Evolutionary conservation across 208 protist species (phyloP).

Genomic region (Leishmania tarentolae): DNA sequence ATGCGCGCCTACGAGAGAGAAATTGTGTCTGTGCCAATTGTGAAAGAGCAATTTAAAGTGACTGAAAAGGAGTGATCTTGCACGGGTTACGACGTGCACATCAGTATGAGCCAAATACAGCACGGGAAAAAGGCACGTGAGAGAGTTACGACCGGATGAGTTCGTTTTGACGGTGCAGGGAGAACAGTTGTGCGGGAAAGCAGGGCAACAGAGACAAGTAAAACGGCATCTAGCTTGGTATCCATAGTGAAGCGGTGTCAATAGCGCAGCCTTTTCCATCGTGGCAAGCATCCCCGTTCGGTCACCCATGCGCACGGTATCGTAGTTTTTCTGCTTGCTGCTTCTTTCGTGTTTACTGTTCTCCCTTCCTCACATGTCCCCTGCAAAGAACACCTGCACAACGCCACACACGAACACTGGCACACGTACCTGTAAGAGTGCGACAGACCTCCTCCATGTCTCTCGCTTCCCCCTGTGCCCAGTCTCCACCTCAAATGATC

Average conservation of each 20-base stretch:
- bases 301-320: not conserved
- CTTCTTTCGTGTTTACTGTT: not conserved
- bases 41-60: not conserved
- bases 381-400: not conserved
- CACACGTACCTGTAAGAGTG: not conserved
- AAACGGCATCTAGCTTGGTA: not conserved
- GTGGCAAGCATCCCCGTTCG: not conserved
- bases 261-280: not conserved
- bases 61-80: not conserved
- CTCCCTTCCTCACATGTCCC: not conserved
- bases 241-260: not conserved
- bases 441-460: not conserved
- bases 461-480: not conserved
- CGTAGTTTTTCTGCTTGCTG: not conserved
- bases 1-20: not conserved
- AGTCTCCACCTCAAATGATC: not conserved
- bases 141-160: not conserved
- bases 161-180: not conserved
- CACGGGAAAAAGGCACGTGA: not conserved
- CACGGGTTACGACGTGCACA: not conserved
- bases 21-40: not conserved
- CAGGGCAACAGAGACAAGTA: not conserved
- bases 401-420: not conserved
- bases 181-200: not conserved
- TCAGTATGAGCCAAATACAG: not conserved